Evolutionary conservation across 192 early-diverging fungal genomes (phyloP).

Genomic region (Podila clonocystis): DNA sequence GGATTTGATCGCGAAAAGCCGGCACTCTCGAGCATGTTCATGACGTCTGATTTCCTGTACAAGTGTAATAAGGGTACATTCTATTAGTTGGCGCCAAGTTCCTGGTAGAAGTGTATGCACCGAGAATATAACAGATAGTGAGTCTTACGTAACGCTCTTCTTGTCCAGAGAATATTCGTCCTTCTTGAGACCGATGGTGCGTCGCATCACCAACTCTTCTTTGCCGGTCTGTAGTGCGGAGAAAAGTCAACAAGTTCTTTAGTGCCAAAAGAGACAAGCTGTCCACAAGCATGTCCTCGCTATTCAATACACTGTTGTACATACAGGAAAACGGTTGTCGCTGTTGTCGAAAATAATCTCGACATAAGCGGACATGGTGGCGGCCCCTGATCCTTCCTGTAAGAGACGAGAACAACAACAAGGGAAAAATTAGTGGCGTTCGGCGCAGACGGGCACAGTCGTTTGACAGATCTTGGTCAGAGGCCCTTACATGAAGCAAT

Average conservation of each 20-base stretch:
- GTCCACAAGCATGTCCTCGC: background rate
- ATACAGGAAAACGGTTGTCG: conserved; percentile 93
- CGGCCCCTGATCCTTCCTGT: conserved; percentile 90
- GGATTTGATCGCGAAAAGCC: conserved; percentile 98
- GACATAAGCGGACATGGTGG: conserved; percentile 95
- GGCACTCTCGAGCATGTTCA: conserved; percentile 93
- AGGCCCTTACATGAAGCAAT: conserved; percentile 81
- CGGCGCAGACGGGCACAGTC: background rate
- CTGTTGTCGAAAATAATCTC: conserved; percentile 97
- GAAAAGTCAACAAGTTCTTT: conserved; percentile 11
- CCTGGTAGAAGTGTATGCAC: background rate
- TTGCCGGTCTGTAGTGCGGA: conserved; percentile 77
- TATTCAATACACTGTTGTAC: conserved; percentile 14
- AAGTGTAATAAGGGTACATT: conserved; percentile 4
- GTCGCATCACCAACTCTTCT: conserved; percentile 87
- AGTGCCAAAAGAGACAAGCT: background rate
- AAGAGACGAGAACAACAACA: background rate
- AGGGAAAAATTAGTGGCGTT: conserved; percentile 23
- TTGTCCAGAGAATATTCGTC: conserved; percentile 98
- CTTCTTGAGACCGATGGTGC: conserved; percentile 96
- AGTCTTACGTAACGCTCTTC: conserved; percentile 82
- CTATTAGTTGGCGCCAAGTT: background rate
- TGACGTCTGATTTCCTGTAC: conserved; percentile 86
- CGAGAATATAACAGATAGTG: background rate
- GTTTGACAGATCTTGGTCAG: conserved; percentile 64